Conservation (phyloP, 352 stramenopile species). For the Aphanomyces astaci region DNA sequence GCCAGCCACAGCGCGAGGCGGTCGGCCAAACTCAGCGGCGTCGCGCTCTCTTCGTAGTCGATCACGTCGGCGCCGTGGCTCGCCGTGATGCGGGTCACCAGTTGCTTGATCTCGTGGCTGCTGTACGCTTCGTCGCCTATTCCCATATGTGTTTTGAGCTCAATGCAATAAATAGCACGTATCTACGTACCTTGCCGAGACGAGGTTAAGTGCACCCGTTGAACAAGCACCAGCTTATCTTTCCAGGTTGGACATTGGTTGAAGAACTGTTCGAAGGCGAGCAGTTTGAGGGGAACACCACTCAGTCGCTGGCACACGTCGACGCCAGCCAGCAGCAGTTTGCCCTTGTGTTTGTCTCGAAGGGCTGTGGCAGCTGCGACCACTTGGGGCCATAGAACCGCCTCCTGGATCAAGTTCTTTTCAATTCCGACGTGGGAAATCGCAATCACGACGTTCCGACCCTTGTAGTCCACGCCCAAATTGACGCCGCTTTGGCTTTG, state of each 20-base stretch:
- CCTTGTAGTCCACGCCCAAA: conserved; percentile 92
- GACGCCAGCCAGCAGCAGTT: conserved; percentile 88
- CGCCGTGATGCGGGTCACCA: conserved; percentile 72
- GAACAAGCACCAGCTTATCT: conserved; percentile 92
- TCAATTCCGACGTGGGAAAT: conserved; percentile 98
- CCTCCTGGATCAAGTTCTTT: conserved; percentile 50
- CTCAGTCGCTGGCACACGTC: conserved; percentile 92
- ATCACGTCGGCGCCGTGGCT: conserved; percentile 65
- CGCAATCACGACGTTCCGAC: conserved; percentile 94
- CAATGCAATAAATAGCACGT: too few relatives aligned
- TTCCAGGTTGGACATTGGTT: conserved; percentile 92
- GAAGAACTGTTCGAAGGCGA: conserved; percentile 95
- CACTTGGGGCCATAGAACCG: conserved; percentile 56
- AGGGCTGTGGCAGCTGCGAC: conserved; percentile 66
- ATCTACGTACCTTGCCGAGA: conserved; percentile 70
- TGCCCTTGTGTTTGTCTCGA: conserved; percentile 85
- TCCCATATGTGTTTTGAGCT: neutral
- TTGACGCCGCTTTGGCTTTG: conserved; percentile 89
- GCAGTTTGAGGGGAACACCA: conserved; percentile 91
- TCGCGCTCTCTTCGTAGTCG: conserved; percentile 83
- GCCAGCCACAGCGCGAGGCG: conserved; percentile 90
- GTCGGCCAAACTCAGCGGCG: conserved; percentile 80
- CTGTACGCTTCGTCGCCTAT: conserved; percentile 84
- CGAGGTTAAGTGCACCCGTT: conserved; percentile 84
- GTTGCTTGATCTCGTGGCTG: conserved; percentile 67